phyloP scores from a whole-genome alignment of 495 filamentous ascomycete species.

The Monascus purpureus region DNA sequence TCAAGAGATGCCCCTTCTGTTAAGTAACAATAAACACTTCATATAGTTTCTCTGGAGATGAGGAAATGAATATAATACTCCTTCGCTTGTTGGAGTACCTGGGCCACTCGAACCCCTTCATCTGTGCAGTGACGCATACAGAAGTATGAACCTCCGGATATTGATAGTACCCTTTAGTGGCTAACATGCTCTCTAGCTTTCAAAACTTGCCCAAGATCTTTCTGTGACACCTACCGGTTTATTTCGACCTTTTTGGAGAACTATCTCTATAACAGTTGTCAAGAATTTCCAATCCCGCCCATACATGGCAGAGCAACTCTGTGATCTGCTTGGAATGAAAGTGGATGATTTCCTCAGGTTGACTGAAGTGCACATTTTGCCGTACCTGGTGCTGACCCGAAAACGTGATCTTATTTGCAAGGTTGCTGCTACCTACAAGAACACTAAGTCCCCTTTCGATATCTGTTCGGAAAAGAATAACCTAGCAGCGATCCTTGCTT shows the following conservation, averaged over 20 bases:
- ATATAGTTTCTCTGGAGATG: conserved; percentile 46
- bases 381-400: conserved; percentile 67
- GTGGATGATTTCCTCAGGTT: conserved; percentile 57
- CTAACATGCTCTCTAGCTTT: conserved; percentile 38
- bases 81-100: conserved; percentile 74
- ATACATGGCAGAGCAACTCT: conserved; percentile 65
- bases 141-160: conserved; percentile 40
- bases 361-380: conserved; percentile 71
- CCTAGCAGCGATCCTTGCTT: conserved; percentile 62
- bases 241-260: conserved; percentile 78
- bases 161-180: background rate
- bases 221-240: conserved; percentile 46
- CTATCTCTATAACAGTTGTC: conserved; percentile 60
- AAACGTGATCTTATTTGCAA: conserved; percentile 64
- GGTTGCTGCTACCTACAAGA: conserved; percentile 60
- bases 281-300: conserved; percentile 69
- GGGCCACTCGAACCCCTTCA: conserved; percentile 64
- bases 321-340: conserved; percentile 61
- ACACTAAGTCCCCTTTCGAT: conserved; percentile 39
- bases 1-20: conserved; percentile 3
- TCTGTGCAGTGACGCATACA: conserved; percentile 66
- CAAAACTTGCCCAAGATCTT: conserved; percentile 48
- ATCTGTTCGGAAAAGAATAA: conserved; percentile 55
- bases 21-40: background rate
- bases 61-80: conserved; percentile 75